Evolutionary conservation across 805 yeast genomes (phyloP), one percentile per base, ranked within the genome.

Genomic region (Debaryomyces castellii): DNA sequence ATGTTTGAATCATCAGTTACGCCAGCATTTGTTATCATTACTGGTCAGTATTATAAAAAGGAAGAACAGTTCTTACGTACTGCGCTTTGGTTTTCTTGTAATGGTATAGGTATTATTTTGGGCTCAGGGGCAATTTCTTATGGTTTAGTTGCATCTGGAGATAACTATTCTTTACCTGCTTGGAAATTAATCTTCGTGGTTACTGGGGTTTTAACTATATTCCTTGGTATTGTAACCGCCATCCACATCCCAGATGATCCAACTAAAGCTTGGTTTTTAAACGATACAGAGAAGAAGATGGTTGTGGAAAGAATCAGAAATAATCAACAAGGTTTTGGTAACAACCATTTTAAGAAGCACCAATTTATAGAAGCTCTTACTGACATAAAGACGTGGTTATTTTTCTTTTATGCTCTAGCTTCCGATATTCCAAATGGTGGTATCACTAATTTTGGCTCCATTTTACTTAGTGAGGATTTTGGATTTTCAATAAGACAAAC

Each of bases 151-250:
- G 48, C 49, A 9, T 67, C 76, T 52, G 65, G 59, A 11, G 64
- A 59, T n/a, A 42, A 57, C 7, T 78, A 71, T 59, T 42, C 68
- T 22, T 62, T n/a, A n/a, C n/a, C 62, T 2, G 70, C 83, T 3
- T 87, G 91, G 91, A 81, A 77, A 55, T 59, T 80, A 11, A 59
- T 83, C 3, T 86, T 76, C 57, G 64, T 86, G 40, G 68, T 83
- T 24, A 74, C 79, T 35, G 95, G 94, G 12, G 58, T 71, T 6
- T 70, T 81, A 46, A 83, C 89, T 2, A 60, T 82, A 5, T 55
- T 75, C 9, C 54, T 80, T 12, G 87, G 86, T 5, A 43, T 76
- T 9, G n/a, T n/a, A n/a, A n/a, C n/a, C n/a, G n/a, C n/a, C n/a
- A n/a, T n/a, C n/a, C n/a, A n/a, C n/a, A 44, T 60, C 9, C 78